Percentiles rank a stretch among this genome's conserved stretches.
phyloP scores from a whole-genome alignment of 768 basidiomycete species.

The Erythrobasidium yunnanense region DNA sequence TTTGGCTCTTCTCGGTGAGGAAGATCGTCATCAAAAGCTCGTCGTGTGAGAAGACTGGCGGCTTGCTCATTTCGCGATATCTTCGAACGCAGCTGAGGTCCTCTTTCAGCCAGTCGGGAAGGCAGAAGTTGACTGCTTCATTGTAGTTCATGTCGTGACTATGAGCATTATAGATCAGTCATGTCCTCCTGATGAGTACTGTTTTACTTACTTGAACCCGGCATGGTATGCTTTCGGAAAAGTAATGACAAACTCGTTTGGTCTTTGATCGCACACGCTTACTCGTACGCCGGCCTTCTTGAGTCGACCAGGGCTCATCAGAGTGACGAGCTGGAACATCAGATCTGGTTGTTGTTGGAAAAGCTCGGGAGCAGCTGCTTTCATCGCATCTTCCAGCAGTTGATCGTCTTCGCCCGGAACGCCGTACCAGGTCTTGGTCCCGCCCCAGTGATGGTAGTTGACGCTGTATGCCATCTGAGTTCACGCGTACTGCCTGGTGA shows the following conservation, averaged over 20 bases:
- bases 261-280: slow-evolving; percentile 87
- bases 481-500: neutral
- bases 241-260: slow-evolving; percentile 94
- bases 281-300: slow-evolving; percentile 80
- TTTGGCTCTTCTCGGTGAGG: slow-evolving; percentile 81
- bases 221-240: slow-evolving; percentile 73
- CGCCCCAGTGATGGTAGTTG: slow-evolving; percentile 72
- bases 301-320: slow-evolving; percentile 87
- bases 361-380: slow-evolving; percentile 86
- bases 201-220: slow-evolving; percentile 90
- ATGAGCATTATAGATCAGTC: slow-evolving; percentile 58
- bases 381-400: slow-evolving; percentile 91
- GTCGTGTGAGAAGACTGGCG: slow-evolving; percentile 96
- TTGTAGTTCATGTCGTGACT: slow-evolving; percentile 99
- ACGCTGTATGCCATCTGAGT: slow-evolving; percentile 23
- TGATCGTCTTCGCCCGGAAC: slow-evolving; percentile 91
- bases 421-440: slow-evolving; percentile 99
- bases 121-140: slow-evolving; percentile 95
- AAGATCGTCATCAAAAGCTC: slow-evolving; percentile 95
- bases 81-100: slow-evolving; percentile 79
- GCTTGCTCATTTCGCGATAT: slow-evolving; percentile 79
- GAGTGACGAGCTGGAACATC: slow-evolving; percentile 89
- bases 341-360: slow-evolving; percentile 96
- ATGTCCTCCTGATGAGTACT: no score
- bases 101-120: slow-evolving; percentile 83